Evolutionary conservation across 2,329 filamentous ascomycete genomes (phyloP), one percentile per base, ranked within the genome.

Genomic region (Botryotinia narcissicola): DNA sequence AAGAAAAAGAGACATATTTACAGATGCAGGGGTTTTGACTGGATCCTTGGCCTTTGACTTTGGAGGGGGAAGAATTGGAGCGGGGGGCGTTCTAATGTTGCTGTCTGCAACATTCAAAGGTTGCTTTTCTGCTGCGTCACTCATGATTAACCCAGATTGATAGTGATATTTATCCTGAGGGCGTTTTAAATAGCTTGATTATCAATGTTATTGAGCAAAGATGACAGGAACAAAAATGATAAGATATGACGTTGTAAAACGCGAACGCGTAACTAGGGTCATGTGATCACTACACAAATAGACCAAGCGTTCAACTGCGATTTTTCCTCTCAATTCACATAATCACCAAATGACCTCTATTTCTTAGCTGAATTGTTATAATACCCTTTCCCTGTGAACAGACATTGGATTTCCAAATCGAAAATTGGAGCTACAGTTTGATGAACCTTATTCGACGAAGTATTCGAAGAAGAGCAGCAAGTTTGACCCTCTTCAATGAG

Each of bases 101-200:
- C 35, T 64, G 42, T 71, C 67, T 62, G 67, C 44, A 44, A 40
- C 25, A 16, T 46, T 46, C 59, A 46, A 57, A 37, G 72, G 66
- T 48, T 54, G 22, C 42, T 51, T 70, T 12, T 25, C 6, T 20
- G n/a, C 61, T 10, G 25, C 20, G 20, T 8, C 12, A 10, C 16
- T 63, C 64, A 70, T 73, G 64, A 57, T 62, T 10, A 18, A 35
- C 14, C n/a, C 22, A 22, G 51, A 16, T 3, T 29, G 7, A 5
- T 40, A 14, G 40, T 57, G 48, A 54, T n/a, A n/a, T n/a, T 54
- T 25, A 18, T 42, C 5, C 3, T 32, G 2, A 14, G 7, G 16
- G 25, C 22, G 66, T 20, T 35, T 54, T 40, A 12, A 54, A 12
- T 40, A 1, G 4, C 3, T 71, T 40, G 22, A 51, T 51, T n/a